Evolutionary conservation across 1,139 yeast species (phyloP), one percentile per base, ranked within the genome.

Genomic region (Candida sp.): DNA sequence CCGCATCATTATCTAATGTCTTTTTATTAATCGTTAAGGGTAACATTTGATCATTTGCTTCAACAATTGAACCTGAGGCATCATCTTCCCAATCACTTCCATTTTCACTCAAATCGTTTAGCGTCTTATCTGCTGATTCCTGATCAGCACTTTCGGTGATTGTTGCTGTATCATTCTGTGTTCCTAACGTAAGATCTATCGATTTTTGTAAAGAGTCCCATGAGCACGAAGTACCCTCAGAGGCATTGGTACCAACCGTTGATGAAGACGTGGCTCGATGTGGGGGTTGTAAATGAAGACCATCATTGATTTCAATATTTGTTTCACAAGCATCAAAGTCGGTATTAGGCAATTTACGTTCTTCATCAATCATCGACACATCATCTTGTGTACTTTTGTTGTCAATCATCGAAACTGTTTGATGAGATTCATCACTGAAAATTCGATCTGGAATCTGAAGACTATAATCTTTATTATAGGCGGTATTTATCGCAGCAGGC

Each of bases 141-240:
- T 12, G n/a, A 15, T 22, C 5, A 5, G 12, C 3, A 36, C 40
- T 33, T 21, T 22, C 5, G 15, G 21, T 38, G 9, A 32, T 29
- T 8, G 35, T 37, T 25, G 35, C 43, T 21, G 33, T 30, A 4
- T 43, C 40, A 40, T 33, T 32, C 11, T 41, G 48, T 12, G 32
- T 58, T 21, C 52, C 51, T 27, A 50, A 45, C 7, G 59, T 55
- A 11, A 69, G 54, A 42, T 67, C 69, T 19, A 68, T 48, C 22
- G 72, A 66, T 35, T 61, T 57, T 49, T 69, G 74, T 6, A 68
- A 46, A 1, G 75, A 68, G 39, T 64, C 59, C 72, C 73, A 69
- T 3, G 73, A 67, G 22, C 44, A 49, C 27, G 46, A 35, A 22
- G 49, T 50, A 5, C 34, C 42, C 5, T 21, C 38, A 1, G 52